A percentile compares a stretch with the other conserved stretches of the same genome.
Evolutionary conservation across 164 flowering plant species (phyloP).

Genomic region (Liriodendron chinense): DNA sequence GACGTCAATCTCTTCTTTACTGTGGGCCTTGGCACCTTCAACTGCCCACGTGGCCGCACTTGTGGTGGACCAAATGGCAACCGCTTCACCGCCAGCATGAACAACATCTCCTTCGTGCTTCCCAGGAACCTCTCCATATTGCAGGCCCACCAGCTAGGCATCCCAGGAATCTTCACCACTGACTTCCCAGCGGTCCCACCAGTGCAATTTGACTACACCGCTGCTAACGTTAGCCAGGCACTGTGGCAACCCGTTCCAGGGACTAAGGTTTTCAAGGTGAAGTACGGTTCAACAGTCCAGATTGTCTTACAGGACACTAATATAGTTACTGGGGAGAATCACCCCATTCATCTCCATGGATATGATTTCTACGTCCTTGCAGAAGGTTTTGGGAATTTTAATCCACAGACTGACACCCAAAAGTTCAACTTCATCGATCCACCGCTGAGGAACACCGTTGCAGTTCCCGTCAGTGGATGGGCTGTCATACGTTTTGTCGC

Average conservation of each 20-base stretch:
- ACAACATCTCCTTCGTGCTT: constrained; percentile 73
- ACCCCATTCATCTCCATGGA: constrained; percentile 93
- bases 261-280: constrained; percentile 57
- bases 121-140: constrained; percentile 66
- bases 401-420: constrained; percentile 53
- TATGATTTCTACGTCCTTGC: constrained; percentile 71
- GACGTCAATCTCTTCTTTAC: constrained; percentile 69
- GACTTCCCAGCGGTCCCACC: constrained; percentile 77
- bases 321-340: constrained; percentile 67
- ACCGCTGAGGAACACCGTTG: constrained; percentile 71
- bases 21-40: constrained; percentile 68
- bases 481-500: constrained; percentile 74
- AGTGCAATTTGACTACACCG: constrained; percentile 63
- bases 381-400: constrained; percentile 70
- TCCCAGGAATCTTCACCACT: constrained; percentile 57
- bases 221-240: constrained; percentile 55
- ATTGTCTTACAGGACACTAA: constrained; percentile 72
- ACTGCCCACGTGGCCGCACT: constrained; percentile 49
- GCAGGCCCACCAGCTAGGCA: constrained; percentile 59
- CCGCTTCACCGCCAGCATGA: constrained; percentile 88
- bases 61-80: constrained; percentile 91
- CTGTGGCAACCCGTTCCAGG: constrained; percentile 60
- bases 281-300: constrained; percentile 61
- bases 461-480: constrained; percentile 80
- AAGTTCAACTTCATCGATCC: constrained; percentile 79